Base-by-base conservation (phyloP, 2,329 filamentous ascomycete genomes). In the Aspergillus amoenus region DNA sequence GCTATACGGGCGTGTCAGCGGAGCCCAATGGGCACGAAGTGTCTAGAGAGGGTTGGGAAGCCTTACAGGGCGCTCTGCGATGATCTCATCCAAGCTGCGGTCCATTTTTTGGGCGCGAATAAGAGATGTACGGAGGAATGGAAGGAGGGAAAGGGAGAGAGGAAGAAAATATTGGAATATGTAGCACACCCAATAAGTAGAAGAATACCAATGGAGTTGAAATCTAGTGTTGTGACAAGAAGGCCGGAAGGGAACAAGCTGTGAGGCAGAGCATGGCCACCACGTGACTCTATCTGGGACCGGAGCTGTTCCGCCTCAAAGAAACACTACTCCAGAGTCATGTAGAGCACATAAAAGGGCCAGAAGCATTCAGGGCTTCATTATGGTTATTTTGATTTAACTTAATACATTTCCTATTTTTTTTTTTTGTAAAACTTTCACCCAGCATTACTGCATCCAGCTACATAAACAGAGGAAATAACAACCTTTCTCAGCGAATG, bases 31-130 rank as follows among this genome's bases (percentile, higher is more conserved):
- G 9, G 32, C 37, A 32, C n/a, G 22, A 48, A 22, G 30, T 8
- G n/a, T 5, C 24, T 13, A 21, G 34, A 11, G 37, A 43, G 37
- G 17, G 17, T 37, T 41, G 37, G 49, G 15, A 40, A 56, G 50
- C 45, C 68, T 67, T 79, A 86, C 84, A 68, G 84, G 82, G 63
- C 82, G 82, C 67, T 86, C 84, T 61, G 79, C 78, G 61, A 86
- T 85, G 67, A 86, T 85, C 66, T 87, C 85, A 73, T 87, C 84
- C 57, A 88, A 77, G 66, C 81, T 83, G 68, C 84, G 82, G 75
- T 88, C 85, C 84, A 88, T 88, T 34, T 47, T 30, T 61, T 74
- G 60, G 55, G 55, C 60, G 51, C 37, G 46, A 39, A 13, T 41
- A 43, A 46, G 55, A 37, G 44, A 18, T 39, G 27, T 37, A 54